Base-by-base conservation (phyloP, 495 filamentous ascomycete genomes). In the Apodospora peruviana region DNA sequence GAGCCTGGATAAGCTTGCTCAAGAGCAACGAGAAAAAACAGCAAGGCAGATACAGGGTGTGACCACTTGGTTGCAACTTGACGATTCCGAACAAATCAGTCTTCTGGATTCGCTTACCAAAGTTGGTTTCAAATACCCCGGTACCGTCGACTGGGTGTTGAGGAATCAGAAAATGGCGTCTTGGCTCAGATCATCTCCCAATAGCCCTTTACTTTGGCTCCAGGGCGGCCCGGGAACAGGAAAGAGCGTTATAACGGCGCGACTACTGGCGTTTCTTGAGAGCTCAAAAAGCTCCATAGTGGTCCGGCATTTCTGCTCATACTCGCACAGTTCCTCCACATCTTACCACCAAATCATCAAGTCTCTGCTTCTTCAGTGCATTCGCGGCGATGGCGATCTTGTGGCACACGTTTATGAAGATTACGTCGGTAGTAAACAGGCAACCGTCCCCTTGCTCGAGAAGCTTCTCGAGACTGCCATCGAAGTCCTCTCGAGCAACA, bases 161-260 rank as follows among this genome's bases (percentile, higher is more conserved):
- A 48, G 61, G 19, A 43, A 61, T 5, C 18, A 37, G 1, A 57
- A 50, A 9, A 48, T 68, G 10, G 19, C 12, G 14, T 40, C 48
- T n/a, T 69, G 65, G 66, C 38, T 64, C 4, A 37, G 48, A 22
- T 1, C 16, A 5, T 49, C 39, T 8, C 34, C 35, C 0, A 53
- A 61, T 9, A 12, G 27, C 1, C 29, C 50, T 3, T 53, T 64
- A 41, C 21, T 67, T 11, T 54, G 50, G 53, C 45, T 67, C 0
- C 56, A 64, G 2, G 66, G 66, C 10, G 51, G 42, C 7, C 59
- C 66, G 1, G 66, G 66, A 17, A 44, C 53, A 0, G 66, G 64
- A 1, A 69, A 67, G 40, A 69, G 64, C 37, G 55, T 63, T 12
- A 45, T 69, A 5, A 19, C 50, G 16, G 46, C 43, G 2, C 51